Percentiles rank a stretch among this genome's conserved stretches.
These are phyloP conservation scores for Rhododendron ferrugineum DNA, from an alignment of 148 eudicot genomes.

Conservation along the genomic window DNA sequence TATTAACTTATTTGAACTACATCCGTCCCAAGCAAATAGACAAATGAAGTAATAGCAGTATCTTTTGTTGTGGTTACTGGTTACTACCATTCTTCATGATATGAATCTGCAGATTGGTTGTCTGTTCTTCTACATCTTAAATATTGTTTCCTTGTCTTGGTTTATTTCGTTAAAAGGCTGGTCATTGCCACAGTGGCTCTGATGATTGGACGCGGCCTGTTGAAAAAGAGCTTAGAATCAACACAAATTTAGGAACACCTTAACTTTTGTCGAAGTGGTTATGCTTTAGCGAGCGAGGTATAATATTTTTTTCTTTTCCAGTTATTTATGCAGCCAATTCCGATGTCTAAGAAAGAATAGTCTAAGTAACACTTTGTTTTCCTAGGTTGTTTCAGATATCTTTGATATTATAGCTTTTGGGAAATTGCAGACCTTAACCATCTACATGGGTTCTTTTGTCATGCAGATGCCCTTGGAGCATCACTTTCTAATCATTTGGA, in stretches of 20 bases:
- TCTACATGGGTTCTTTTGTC: neutral
- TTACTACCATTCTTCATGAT: neutral
- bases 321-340: neutral
- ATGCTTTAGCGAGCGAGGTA: neutral
- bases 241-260: neutral
- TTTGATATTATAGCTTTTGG: neutral
- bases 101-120: neutral
- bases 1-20: neutral
- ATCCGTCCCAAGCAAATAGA: neutral
- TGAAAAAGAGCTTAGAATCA: neutral
- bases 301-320: neutral
- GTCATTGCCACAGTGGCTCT: neutral
- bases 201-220: neutral
- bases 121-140: neutral
- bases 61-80: neutral
- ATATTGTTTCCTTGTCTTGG: neutral
- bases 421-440: neutral
- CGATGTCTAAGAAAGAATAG: neutral
- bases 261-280: neutral
- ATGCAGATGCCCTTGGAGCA: slow-evolving; percentile 68
- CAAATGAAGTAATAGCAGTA: neutral
- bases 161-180: neutral
- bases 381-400: neutral
- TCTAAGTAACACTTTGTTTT: neutral
- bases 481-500: slow-evolving; percentile 57